These are phyloP conservation scores for Claviceps pusilla DNA, from an alignment of 2,329 filamentous ascomycete genomes.

Conservation along the genomic window DNA sequence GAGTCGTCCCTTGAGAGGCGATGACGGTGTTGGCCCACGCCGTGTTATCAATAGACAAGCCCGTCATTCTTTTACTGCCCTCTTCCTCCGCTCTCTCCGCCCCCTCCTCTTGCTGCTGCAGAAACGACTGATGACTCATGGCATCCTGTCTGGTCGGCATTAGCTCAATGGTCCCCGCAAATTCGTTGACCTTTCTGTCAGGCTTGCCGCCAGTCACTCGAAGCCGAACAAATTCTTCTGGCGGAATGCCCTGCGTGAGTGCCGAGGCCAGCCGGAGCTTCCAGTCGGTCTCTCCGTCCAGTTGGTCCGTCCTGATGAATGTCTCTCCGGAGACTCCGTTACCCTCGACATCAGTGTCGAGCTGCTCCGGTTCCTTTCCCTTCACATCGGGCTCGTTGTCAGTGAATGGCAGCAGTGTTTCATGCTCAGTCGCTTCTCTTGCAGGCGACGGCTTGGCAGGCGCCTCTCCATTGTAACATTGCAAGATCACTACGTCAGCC, in stretches of 20 bases:
- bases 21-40: constrained; percentile 98
- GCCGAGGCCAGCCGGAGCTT: constrained; percentile 81
- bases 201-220: constrained; percentile 75
- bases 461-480: constrained; percentile 54
- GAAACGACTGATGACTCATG: constrained; percentile 25
- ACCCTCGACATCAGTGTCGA: constrained; percentile 16
- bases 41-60: constrained; percentile 88
- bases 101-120: constrained; percentile 14
- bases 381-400: constrained; percentile 20
- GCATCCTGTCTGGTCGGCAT: constrained; percentile 37
- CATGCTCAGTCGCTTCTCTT: constrained; percentile 21
- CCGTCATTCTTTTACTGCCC: constrained; percentile 39
- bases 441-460: constrained; percentile 13
- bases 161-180: constrained; percentile 76
- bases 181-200: constrained; percentile 88
- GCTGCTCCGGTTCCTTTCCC: constrained; percentile 20
- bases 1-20: constrained; percentile 75
- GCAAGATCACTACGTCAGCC: constrained; percentile 84
- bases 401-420: constrained; percentile 27
- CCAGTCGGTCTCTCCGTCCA: constrained; percentile 98
- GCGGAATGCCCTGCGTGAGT: constrained; percentile 62
- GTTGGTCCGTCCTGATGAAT: constrained; percentile 91
- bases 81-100: neutral
- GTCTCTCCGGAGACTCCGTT: constrained; percentile 57
- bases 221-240: constrained; percentile 55